Conservation (phyloP, 2,329 filamentous ascomycete species). For the Aspergillus viridinutans region DNA sequence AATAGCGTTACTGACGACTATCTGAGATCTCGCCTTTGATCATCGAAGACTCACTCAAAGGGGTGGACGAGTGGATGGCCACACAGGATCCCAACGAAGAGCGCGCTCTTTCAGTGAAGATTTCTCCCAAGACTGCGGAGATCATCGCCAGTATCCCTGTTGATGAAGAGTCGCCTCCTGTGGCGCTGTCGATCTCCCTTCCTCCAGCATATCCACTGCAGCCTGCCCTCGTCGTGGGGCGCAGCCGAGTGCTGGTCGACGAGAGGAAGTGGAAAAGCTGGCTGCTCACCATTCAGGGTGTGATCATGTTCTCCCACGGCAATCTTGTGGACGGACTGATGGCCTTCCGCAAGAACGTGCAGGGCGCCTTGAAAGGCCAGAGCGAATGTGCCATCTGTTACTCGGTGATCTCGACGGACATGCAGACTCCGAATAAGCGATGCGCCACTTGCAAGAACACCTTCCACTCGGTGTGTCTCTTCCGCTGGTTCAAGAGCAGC, state of each 20-base stretch:
- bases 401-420: constrained; percentile 83
- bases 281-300: constrained; percentile 82
- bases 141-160: constrained; percentile 80
- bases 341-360: constrained; percentile 81
- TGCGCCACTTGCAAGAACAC: constrained; percentile 91
- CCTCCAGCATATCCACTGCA: constrained; percentile 80
- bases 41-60: constrained; percentile 36
- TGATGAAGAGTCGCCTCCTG: constrained; percentile 79
- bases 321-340: constrained; percentile 81
- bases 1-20: constrained; percentile 5
- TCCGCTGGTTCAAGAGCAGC: constrained; percentile 95
- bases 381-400: constrained; percentile 97
- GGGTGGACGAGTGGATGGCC: constrained; percentile 39
- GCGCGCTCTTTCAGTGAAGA: constrained; percentile 59
- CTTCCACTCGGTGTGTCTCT: constrained; percentile 86
- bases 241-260: constrained; percentile 79
- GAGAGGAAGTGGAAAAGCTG: constrained; percentile 92
- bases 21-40: constrained; percentile 41
- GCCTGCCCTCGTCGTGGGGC: constrained; percentile 67
- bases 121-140: constrained; percentile 67
- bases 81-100: constrained; percentile 49
- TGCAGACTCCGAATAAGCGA: constrained; percentile 84
- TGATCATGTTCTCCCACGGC: constrained; percentile 89
- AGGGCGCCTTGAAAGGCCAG: constrained; percentile 84
- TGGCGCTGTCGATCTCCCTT: constrained; percentile 75